Evolutionary conservation across 768 basidiomycete genomes (phyloP), one percentile per base, ranked within the genome.

Genomic region (Leccinum arenicola): DNA sequence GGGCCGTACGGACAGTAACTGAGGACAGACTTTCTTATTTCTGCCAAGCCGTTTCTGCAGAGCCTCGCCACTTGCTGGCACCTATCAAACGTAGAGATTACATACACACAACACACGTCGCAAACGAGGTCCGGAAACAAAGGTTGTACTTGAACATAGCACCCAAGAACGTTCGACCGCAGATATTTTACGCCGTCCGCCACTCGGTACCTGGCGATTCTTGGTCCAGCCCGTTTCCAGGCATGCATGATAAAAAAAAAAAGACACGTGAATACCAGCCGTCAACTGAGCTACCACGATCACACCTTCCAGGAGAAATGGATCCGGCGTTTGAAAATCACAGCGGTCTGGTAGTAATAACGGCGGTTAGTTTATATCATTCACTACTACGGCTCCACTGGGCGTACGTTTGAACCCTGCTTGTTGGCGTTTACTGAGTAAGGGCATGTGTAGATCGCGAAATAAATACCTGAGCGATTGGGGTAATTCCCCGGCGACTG

Each of bases 251-350:
- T 60, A 52, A 0, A 52, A 21, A 6, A 6, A 49, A 56, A 58
- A 58, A 51, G 59, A 33, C 59, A 63, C 60, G 60, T 57, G 68
- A 65, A 61, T 52, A 52, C 62, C 67, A 61, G 64, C 65, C 55
- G 64, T 68, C 66, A 53, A 54, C 40, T 50, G 62, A 45, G 56
- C 59, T 60, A 59, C 6, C n/a, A 12, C 62, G 57, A 61, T 65
- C 72, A 53, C 57, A 72, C 72, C 69, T 70, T 29, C 29, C 0
- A 29, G 61, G 17, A 68, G 61, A 27, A 74, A 69, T 61, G 76
- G 70, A 61, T 76, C 73, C 40, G 70, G 65, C 21, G 74, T 73
- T 61, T 75, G 73, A 54, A 77, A 71, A 66, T 79, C 76, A 68
- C 73, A 74, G 63, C 68, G 73, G 55, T 68, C 70, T 74, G 50